Base-by-base conservation (phyloP, 169 alveolate genomes). In the Babesia gibsoni region DNA sequence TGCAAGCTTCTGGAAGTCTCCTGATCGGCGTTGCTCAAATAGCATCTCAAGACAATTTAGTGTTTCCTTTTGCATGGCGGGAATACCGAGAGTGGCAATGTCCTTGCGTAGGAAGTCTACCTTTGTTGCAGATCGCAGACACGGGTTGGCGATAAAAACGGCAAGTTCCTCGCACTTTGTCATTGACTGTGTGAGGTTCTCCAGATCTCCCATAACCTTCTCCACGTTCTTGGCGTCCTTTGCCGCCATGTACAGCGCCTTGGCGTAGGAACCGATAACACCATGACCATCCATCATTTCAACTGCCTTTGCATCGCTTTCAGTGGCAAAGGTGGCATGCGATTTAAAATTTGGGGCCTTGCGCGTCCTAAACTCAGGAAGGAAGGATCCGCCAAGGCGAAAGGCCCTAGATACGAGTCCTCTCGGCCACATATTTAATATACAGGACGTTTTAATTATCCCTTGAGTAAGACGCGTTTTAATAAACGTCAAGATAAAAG, bases 211-310 rank as follows among this genome's bases (percentile, higher is more conserved):
- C 87, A 78, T 67, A 2, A 78, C 87, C 56, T 39, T 25, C 8
- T 67, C 73, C 3, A 67, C 45, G 39, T 68, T 68, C 9, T 54
- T 61, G 29, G 82, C 79, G 41, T 29, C 56, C 54, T 78, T 52
- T 14, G 82, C 59, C n/a, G 82, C 67, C 23, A 61, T 46, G 65
- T 63, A 78, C 4, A 78, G 63, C 27, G 87, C 87, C 45, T 78
- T 78, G 12, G 87, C 87, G 43, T 78, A 78, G n/a, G 87, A 67
- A 14, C 87, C 87, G 68, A 78, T 66, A 14, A 78, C 58, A 3
- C 87, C 87, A 29, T 29, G 41, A 18, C 82, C 82, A 23, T 78
- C 87, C 65, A 78, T 42, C 50, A 67, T 43, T 10, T n/a, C 56
- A 1, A 61, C 25, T 14, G 72, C 72, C 3, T 42, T 43, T 0